Evolutionary conservation across 2,329 filamentous ascomycete genomes (phyloP).

Genomic region (Cercospora berteroae): DNA sequence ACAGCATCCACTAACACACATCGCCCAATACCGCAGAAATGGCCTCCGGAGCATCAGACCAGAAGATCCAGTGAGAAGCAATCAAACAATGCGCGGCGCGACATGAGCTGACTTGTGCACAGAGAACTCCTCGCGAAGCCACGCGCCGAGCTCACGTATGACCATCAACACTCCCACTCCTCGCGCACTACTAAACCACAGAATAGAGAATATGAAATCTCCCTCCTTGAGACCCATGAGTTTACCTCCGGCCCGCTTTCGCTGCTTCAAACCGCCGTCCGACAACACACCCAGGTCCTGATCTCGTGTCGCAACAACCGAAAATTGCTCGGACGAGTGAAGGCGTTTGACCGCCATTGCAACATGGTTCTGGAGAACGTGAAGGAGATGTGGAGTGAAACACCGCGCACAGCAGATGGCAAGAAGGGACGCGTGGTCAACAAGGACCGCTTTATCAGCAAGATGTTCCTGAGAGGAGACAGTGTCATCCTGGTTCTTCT

Average conservation of each 20-base stretch:
- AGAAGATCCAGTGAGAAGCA: conserved; percentile 17
- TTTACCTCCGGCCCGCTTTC: conserved; percentile 79
- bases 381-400: conserved; percentile 99
- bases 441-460: conserved; percentile 97
- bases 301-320: conserved; percentile 98
- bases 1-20: not conserved
- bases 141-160: conserved; percentile 86
- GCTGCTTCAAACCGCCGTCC: conserved; percentile 94
- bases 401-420: conserved; percentile 74
- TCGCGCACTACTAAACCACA: conserved; percentile 13
- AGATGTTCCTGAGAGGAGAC: conserved; percentile 90
- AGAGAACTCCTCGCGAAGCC: conserved; percentile 82
- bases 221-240: conserved; percentile 76
- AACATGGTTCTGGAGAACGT: conserved; percentile 99
- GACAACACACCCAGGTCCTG: conserved; percentile 90
- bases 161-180: conserved; percentile 29
- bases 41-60: conserved; percentile 17
- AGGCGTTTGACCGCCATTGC: conserved; percentile 97
- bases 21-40: not conserved
- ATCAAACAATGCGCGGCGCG: not conserved
- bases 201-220: conserved; percentile 82
- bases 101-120: conserved; percentile 26
- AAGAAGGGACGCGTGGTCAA: conserved; percentile 90
- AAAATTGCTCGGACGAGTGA: conserved; percentile 94
- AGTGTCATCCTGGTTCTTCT: conserved; percentile 83